These are phyloP conservation scores for Aureoboletus auriporus DNA, from an alignment of 768 basidiomycete species.

Conservation along the genomic window DNA sequence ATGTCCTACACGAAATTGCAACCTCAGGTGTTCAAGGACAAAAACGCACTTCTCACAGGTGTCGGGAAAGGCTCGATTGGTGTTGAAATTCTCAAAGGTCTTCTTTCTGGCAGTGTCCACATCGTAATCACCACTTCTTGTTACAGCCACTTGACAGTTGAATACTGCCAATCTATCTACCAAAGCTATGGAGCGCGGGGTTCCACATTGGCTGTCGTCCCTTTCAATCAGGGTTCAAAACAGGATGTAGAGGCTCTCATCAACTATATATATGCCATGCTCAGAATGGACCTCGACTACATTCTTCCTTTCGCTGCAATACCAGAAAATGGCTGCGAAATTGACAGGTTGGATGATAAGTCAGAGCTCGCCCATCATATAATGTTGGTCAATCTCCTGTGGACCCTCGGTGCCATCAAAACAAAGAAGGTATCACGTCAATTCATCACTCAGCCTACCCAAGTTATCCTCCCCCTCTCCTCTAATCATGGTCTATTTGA, in stretches of 20 bases:
- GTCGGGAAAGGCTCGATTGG: slow-evolving; percentile 98
- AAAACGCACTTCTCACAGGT: slow-evolving; percentile 96
- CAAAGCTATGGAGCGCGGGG: slow-evolving; percentile 93
- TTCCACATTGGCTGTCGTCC: slow-evolving; percentile 95
- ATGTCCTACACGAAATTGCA: slow-evolving; percentile 96
- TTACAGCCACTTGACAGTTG: slow-evolving; percentile 92
- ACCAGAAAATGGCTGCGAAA: slow-evolving; percentile 98
- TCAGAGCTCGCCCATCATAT: slow-evolving; percentile 98
- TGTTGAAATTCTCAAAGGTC: slow-evolving; percentile 94
- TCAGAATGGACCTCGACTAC: slow-evolving; percentile 97
- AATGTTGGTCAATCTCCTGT: slow-evolving; percentile 96
- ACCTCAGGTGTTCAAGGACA: slow-evolving; percentile 98
- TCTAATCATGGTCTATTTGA: slow-evolving; percentile 98
- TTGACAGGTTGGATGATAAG: slow-evolving; percentile 94
- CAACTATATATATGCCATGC: slow-evolving; percentile 94
- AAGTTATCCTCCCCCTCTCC: slow-evolving; percentile 95
- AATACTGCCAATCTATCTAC: slow-evolving; percentile 98
- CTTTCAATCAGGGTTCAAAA: slow-evolving; percentile 98
- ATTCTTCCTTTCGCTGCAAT: slow-evolving; percentile 98
- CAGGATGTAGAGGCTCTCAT: slow-evolving; percentile 98
- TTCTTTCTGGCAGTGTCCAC: slow-evolving; percentile 93
- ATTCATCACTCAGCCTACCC: slow-evolving; percentile 96
- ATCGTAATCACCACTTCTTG: slow-evolving; percentile 98
- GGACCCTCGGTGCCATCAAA: slow-evolving; percentile 96
- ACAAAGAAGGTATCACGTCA: slow-evolving; percentile 95